Evolutionary conservation across 306 rosid genomes (phyloP).

Genomic region (Lathyrus oleraceus): DNA sequence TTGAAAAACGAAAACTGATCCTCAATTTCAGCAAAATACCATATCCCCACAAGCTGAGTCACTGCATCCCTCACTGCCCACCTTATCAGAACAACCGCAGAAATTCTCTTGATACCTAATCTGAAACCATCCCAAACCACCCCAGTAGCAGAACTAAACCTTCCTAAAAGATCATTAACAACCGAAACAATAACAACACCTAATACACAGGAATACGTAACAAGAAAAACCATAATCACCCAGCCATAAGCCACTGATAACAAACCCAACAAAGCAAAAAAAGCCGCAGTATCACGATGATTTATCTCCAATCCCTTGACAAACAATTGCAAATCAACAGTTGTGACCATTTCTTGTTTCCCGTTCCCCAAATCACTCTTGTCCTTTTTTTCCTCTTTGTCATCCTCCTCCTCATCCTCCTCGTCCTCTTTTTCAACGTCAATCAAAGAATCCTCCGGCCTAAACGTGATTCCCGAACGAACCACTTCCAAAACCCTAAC

Average conservation of each 20-base stretch:
- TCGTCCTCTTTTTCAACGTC: conserved; percentile 25
- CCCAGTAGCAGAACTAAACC: conserved; percentile 65
- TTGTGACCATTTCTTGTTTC: conserved; percentile 44
- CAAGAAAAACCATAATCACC: conserved; percentile 84
- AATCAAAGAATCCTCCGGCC: conserved; percentile 32
- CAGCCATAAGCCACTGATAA: conserved; percentile 78
- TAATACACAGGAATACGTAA: conserved; percentile 79
- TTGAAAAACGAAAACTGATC: conserved; percentile 95
- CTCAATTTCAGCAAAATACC: conserved; percentile 95
- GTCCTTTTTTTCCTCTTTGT: conserved; percentile 25
- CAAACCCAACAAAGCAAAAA: conserved; percentile 68
- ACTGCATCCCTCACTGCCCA: conserved; percentile 99
- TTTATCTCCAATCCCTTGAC: conserved; percentile 75
- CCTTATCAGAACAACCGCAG: conserved; percentile 87
- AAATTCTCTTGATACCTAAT: conserved; percentile 86
- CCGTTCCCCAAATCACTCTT: conserved; percentile 45
- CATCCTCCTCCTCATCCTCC: background rate
- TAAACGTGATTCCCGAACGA: conserved; percentile 65
- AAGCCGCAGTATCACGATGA: conserved; percentile 69
- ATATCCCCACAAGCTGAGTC: conserved; percentile 89
- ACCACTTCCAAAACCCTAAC: conserved; percentile 69
- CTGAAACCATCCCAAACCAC: conserved; percentile 83
- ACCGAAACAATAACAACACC: conserved; percentile 81
- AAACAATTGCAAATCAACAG: conserved; percentile 63
- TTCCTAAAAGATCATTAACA: conserved; percentile 65